A percentile compares a stretch with the other conserved stretches of the same genome.
Evolutionary conservation across 106 monocot species (phyloP).

Genomic region (Dendrobium chrysotoxum): DNA sequence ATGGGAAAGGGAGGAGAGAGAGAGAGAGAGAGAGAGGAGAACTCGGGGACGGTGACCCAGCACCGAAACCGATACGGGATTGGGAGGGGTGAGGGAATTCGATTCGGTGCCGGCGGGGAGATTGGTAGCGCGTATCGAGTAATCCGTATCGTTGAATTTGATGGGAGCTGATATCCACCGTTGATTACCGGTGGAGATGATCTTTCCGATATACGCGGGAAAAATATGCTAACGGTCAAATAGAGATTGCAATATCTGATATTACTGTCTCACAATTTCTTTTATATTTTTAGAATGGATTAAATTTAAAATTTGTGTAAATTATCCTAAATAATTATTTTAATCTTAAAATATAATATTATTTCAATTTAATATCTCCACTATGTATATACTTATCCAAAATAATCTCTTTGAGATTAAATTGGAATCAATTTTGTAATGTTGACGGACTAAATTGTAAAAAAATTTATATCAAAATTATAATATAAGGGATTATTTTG

Average conservation of each 20-base stretch:
- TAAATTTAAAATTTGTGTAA: too few relatives aligned
- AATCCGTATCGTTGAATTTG: background rate
- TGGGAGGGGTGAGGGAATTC: background rate
- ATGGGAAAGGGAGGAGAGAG: background rate
- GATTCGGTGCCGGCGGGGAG: background rate
- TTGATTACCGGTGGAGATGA: background rate
- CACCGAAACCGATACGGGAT: slow-evolving; percentile 10
- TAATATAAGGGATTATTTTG: too few relatives aligned
- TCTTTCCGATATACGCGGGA: slow-evolving; percentile 3
- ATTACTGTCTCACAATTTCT: too few relatives aligned
- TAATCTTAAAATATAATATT: too few relatives aligned
- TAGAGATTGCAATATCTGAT: background rate
- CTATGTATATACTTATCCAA: too few relatives aligned
- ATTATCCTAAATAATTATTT: too few relatives aligned
- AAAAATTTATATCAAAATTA: too few relatives aligned
- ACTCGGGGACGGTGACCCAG: slow-evolving; percentile 15
- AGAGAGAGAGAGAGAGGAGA: background rate
- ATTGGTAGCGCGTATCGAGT: background rate
- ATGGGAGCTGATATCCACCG: background rate
- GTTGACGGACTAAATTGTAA: too few relatives aligned
- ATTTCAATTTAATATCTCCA: too few relatives aligned
- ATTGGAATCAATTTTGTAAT: too few relatives aligned
- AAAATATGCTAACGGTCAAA: slow-evolving; percentile 2
- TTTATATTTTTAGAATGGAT: too few relatives aligned
- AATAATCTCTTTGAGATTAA: too few relatives aligned